Conservation (phyloP, 257 asterid species). For the Solanum corneliomulleri region DNA sequence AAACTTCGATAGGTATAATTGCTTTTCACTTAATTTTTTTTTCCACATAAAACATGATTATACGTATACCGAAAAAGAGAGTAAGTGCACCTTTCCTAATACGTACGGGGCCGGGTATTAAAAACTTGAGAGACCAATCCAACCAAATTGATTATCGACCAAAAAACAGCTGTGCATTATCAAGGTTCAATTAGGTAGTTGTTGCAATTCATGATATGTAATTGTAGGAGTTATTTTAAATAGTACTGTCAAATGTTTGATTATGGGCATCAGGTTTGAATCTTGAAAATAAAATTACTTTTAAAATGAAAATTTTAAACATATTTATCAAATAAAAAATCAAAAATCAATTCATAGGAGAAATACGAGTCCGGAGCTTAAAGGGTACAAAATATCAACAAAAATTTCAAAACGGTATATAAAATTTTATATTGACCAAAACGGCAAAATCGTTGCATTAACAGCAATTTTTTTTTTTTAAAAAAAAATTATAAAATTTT, state of each 20-base stretch:
- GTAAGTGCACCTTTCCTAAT: background rate
- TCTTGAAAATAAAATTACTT: background rate
- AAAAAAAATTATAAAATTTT: no score
- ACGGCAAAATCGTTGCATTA: no score
- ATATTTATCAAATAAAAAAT: background rate
- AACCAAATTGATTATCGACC: background rate
- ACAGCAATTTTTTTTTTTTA: no score
- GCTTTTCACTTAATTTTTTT: no score
- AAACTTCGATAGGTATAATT: no score
- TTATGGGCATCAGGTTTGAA: background rate
- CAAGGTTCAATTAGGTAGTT: background rate
- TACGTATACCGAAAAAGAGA: rapidly evolving
- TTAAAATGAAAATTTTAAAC: rapidly evolving
- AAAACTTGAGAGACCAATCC: background rate
- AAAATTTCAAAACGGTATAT: no score
- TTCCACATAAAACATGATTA: background rate
- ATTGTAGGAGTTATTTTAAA: background rate
- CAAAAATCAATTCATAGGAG: background rate
- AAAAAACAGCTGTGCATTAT: background rate
- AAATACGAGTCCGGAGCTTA: background rate
- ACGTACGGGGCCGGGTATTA: background rate
- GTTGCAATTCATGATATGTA: background rate
- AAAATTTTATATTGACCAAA: no score
- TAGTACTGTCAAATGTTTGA: background rate
- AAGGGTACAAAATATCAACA: no score